Conservation (phyloP, 2,329 filamentous ascomycete genomes). For the Lecanicillium sp. region DNA sequence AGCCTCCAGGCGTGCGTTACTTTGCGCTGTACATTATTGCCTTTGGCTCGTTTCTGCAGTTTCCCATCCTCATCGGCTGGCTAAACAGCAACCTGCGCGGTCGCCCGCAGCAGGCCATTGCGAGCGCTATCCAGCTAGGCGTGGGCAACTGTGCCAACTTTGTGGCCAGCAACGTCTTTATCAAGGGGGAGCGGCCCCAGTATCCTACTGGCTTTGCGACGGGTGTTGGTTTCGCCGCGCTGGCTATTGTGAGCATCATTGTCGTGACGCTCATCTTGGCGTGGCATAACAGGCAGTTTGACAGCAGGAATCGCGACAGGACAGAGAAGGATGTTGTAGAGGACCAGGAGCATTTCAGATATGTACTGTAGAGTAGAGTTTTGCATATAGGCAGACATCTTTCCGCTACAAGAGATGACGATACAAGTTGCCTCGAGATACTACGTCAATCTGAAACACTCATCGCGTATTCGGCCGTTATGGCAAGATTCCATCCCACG, state of each 20-base stretch:
- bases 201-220: constrained; percentile 29
- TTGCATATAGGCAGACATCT: too few species aligned
- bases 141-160: constrained; percentile 37
- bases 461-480: too few species aligned
- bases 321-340: neutral
- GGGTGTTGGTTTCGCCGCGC: constrained; percentile 20
- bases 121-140: constrained; percentile 30
- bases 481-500: too few species aligned
- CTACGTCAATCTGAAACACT: too few species aligned
- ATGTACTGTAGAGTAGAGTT: constrained; percentile 4
- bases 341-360: constrained; percentile 8
- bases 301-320: constrained; percentile 1
- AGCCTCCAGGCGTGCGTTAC: constrained; percentile 8
- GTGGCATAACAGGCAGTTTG: constrained; percentile 8
- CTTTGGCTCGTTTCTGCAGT: constrained; percentile 9
- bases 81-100: constrained; percentile 31
- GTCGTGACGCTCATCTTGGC: constrained; percentile 3
- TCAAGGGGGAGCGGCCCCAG: constrained; percentile 25
- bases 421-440: too few species aligned
- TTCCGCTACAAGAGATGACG: too few species aligned
- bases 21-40: constrained; percentile 11
- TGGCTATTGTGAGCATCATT: constrained; percentile 1
- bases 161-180: constrained; percentile 31
- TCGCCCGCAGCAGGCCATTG: constrained; percentile 29
- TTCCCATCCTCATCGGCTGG: constrained; percentile 19